Conservation (phyloP, 2,329 filamentous ascomycete genomes). For the Talaromyces islandicus region DNA sequence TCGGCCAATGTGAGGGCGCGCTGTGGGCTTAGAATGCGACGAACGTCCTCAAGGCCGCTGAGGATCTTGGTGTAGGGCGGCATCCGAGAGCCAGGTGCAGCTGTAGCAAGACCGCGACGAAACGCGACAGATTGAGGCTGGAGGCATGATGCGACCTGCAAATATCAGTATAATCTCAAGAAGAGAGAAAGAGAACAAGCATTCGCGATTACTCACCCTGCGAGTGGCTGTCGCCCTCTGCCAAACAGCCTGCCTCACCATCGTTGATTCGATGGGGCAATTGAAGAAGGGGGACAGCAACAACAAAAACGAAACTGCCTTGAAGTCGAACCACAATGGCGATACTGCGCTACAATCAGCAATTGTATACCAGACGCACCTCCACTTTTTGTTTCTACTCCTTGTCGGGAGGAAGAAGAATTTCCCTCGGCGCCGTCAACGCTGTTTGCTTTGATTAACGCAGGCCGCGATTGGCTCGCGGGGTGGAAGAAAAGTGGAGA, state of each 20-base stretch:
- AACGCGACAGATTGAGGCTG: slow-evolving; percentile 23
- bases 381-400: background rate
- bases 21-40: slow-evolving; percentile 60
- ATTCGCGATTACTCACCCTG: slow-evolving; percentile 22
- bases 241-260: slow-evolving; percentile 37
- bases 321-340: background rate
- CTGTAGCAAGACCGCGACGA: slow-evolving; percentile 32
- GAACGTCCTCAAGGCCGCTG: slow-evolving; percentile 68
- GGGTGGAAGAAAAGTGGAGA: background rate
- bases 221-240: slow-evolving; percentile 31
- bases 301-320: background rate
- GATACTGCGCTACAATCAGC: background rate
- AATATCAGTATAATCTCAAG: background rate
- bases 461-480: slow-evolving; percentile 7
- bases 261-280: slow-evolving; percentile 13
- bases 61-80: slow-evolving; percentile 81
- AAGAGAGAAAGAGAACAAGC: background rate
- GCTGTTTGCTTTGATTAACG: slow-evolving; percentile 7
- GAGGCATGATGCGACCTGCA: slow-evolving; percentile 29
- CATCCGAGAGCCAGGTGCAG: slow-evolving; percentile 48
- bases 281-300: background rate
- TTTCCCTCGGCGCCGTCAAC: slow-evolving; percentile 7
- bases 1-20: slow-evolving; percentile 78
- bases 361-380: background rate
- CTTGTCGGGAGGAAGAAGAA: slow-evolving; percentile 1